phyloP scores from a whole-genome alignment of 2,329 filamentous ascomycete species.

The Metarhizium humberi region DNA sequence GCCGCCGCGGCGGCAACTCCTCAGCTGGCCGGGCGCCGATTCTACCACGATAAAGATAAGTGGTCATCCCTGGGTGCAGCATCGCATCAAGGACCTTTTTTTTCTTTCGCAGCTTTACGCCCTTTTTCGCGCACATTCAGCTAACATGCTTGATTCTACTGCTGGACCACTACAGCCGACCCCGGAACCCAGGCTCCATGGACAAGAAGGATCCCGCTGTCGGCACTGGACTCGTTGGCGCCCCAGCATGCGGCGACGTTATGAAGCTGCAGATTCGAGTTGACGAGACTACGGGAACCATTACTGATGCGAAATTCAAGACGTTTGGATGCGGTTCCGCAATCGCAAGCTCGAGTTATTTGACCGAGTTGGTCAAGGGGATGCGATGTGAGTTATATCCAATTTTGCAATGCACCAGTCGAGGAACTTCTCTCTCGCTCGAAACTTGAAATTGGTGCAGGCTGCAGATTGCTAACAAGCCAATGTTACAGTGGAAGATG shows the following conservation, averaged over 20 bases:
- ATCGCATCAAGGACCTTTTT: neutral
- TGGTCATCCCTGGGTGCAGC: neutral
- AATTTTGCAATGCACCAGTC: neutral
- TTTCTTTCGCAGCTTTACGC: neutral
- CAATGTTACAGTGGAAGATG: constrained; percentile 59
- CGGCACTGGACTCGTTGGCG: constrained; percentile 83
- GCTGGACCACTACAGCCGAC: constrained; percentile 41
- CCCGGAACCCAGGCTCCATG: constrained; percentile 47
- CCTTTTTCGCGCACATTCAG: neutral
- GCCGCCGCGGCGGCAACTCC: constrained; percentile 6
- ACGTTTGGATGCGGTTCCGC: constrained; percentile 92
- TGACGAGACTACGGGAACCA: constrained; percentile 78
- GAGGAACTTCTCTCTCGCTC: neutral
- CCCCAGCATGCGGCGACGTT: constrained; percentile 81
- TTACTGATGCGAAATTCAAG: constrained; percentile 95
- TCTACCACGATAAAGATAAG: constrained; percentile 39
- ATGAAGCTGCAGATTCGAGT: constrained; percentile 80
- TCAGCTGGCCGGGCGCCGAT: constrained; percentile 29
- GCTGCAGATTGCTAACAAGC: neutral
- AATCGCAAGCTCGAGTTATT: constrained; percentile 80
- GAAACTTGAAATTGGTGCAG: neutral
- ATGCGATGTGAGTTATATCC: constrained; percentile 50
- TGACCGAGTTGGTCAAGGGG: constrained; percentile 88
- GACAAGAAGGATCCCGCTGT: constrained; percentile 72
- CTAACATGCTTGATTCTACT: constrained; percentile 13